Percentiles rank a stretch among this genome's conserved stretches.
These are phyloP conservation scores for Colletotrichum sp. DNA, from an alignment of 2,329 filamentous ascomycete genomes.

Conservation along the genomic window DNA sequence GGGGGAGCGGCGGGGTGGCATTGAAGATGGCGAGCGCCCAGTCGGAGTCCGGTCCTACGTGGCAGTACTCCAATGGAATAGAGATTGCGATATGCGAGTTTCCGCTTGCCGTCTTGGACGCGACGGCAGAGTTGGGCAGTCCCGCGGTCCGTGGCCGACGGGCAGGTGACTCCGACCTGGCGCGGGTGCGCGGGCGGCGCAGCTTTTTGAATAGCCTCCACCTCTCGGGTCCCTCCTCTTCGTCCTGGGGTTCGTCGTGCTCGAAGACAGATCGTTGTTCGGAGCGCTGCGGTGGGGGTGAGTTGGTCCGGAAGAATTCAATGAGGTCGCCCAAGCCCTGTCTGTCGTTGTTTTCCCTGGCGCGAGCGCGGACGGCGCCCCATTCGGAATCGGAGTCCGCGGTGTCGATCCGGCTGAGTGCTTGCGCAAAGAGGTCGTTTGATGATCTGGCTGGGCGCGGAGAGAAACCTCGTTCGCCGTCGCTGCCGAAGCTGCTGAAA, in stretches of 20 bases:
- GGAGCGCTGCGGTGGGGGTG: constrained; percentile 9
- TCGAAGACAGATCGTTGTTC: constrained; percentile 27
- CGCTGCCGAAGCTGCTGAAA: constrained; percentile 17
- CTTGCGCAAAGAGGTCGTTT: constrained; percentile 13
- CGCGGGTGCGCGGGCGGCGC: constrained; percentile 22
- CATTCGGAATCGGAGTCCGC: constrained; percentile 9
- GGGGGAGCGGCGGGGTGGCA: constrained; percentile 26
- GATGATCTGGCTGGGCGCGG: constrained; percentile 21
- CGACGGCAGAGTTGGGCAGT: constrained; percentile 62
- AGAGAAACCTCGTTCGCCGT: constrained; percentile 1
- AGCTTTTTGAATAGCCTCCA: constrained; percentile 47
- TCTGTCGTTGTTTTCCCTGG: constrained; percentile 19
- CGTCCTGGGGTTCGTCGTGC: constrained; percentile 24
- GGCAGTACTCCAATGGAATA: constrained; percentile 57
- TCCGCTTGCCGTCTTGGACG: constrained; percentile 57
- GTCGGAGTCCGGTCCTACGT: constrained; percentile 36
- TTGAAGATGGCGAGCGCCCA: constrained; percentile 23
- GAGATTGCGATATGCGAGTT: constrained; percentile 66
- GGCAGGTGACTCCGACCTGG: constrained; percentile 27
- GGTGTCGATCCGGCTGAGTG: background rate
- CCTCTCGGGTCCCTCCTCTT: constrained; percentile 35
- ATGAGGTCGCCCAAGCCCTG: constrained; percentile 20
- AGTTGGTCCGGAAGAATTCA: constrained; percentile 16
- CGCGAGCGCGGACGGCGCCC: constrained; percentile 17
- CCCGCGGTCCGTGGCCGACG: constrained; percentile 21